A percentile compares a stretch with the other conserved stretches of the same genome.
These are phyloP conservation scores for Rugonectria rugulosa DNA, from an alignment of 2,329 filamentous ascomycete genomes.

Conservation along the genomic window DNA sequence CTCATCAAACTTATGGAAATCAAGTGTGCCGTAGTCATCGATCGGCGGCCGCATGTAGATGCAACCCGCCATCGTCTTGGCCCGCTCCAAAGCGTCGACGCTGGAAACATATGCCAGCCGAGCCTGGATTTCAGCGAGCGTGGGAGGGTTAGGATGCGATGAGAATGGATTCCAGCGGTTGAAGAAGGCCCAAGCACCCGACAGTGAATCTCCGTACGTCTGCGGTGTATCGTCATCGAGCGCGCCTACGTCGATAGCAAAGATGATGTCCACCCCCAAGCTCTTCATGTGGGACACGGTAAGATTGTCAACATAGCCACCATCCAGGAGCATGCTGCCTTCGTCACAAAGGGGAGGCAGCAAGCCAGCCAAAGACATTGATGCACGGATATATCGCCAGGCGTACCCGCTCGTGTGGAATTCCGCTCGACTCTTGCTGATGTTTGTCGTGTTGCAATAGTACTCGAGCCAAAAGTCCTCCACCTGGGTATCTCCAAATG, in stretches of 20 bases:
- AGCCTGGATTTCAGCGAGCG: constrained; percentile 93
- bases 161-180: constrained; percentile 99
- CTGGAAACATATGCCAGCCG: constrained; percentile 93
- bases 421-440: constrained; percentile 90
- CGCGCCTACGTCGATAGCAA: constrained; percentile 93
- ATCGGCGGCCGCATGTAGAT: constrained; percentile 97
- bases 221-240: constrained; percentile 93
- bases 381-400: constrained; percentile 95
- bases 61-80: constrained; percentile 89
- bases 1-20: constrained; percentile 98
- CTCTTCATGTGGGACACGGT: constrained; percentile 98
- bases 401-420: constrained; percentile 97
- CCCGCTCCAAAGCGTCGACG: constrained; percentile 91
- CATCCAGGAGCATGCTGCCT: constrained; percentile 94
- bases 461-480: constrained; percentile 99
- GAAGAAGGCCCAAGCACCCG: constrained; percentile 91
- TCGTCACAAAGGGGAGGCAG: constrained; percentile 95
- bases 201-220: constrained; percentile 90
- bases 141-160: constrained; percentile 87
- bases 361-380: constrained; percentile 94
- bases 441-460: constrained; percentile 99
- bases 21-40: constrained; percentile 90
- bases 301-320: constrained; percentile 96
- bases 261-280: constrained; percentile 90
- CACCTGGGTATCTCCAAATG: constrained; percentile 95